Percentiles rank a stretch among this genome's conserved stretches.
These are phyloP conservation scores for Onygena corvina DNA, from an alignment of 2,329 filamentous ascomycete genomes.

Conservation along the genomic window DNA sequence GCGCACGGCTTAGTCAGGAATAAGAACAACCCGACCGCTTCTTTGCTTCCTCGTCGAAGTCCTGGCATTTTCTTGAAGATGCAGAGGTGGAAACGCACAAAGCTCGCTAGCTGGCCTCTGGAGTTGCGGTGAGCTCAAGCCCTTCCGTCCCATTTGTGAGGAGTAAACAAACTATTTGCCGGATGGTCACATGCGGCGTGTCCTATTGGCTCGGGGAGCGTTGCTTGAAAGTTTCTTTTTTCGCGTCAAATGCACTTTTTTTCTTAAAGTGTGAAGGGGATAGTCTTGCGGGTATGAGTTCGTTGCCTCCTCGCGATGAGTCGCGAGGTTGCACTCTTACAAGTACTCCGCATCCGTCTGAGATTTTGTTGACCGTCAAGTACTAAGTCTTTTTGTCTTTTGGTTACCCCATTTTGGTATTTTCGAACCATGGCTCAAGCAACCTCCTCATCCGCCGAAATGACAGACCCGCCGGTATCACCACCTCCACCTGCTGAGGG, in stretches of 20 bases:
- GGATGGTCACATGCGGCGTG: neutral
- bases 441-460: neutral
- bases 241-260: neutral
- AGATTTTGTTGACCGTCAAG: neutral
- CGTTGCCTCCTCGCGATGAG: constrained; percentile 2
- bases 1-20: no score
- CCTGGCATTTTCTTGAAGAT: no score
- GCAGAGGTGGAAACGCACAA: neutral
- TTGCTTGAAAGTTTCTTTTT: neutral
- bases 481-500: neutral
- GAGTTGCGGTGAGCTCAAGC: neutral
- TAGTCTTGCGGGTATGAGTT: neutral
- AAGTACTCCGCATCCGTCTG: neutral
- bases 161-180: neutral
- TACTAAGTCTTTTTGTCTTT: neutral
- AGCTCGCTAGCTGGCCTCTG: neutral
- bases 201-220: neutral
- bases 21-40: no score
- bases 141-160: neutral
- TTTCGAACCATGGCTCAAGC: constrained; percentile 3
- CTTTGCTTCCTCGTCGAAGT: no score
- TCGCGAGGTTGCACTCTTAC: constrained; percentile 5
- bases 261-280: no score
- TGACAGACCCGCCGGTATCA: neutral
- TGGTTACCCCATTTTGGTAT: neutral